Percentiles rank a stretch among this genome's conserved stretches.
Evolutionary conservation across 495 filamentous ascomycete species (phyloP).

Genomic region (Massariosphaeria phaeospora): DNA sequence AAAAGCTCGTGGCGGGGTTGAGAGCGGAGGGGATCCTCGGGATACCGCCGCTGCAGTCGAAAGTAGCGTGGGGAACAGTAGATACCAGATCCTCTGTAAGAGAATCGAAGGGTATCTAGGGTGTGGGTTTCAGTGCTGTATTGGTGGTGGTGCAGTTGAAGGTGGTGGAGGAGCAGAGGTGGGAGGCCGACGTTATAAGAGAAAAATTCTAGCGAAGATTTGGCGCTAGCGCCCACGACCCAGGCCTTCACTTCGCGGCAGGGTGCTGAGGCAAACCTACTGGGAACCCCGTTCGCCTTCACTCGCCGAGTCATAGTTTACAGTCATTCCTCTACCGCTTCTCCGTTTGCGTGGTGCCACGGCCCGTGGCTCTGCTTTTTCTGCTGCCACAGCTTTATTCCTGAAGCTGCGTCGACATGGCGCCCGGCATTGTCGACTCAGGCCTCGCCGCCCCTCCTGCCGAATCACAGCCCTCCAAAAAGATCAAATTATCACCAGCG

Average conservation of each 20-base stretch:
- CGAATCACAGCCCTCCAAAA: conserved; percentile 33
- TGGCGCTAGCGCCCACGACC: conserved; percentile 9
- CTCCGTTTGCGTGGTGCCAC: not conserved
- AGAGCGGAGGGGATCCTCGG: conserved; percentile 36
- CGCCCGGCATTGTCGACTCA: too few relatives aligned
- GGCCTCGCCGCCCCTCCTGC: too few relatives aligned
- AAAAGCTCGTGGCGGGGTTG: conserved; percentile 32
- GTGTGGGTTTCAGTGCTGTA: conserved; percentile 2
- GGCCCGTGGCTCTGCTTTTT: not conserved
- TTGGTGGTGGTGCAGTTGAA: conserved; percentile 15
- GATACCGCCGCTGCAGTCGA: conserved; percentile 35
- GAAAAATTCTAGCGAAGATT: not conserved
- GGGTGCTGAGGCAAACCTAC: not conserved
- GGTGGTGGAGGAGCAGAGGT: conserved; percentile 15
- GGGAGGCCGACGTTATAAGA: conserved; percentile 5
- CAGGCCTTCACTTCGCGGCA: not conserved
- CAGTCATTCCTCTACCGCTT: not conserved
- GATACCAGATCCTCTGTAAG: conserved; percentile 40
- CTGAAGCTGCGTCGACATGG: conserved; percentile 6
- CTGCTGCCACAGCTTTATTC: too few relatives aligned
- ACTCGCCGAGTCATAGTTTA: not conserved
- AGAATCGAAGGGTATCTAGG: conserved; percentile 40
- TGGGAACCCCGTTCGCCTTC: not conserved
- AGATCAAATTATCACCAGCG: conserved; percentile 25
- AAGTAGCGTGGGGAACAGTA: conserved; percentile 32